Evolutionary conservation across 176 grass and related monocot species (phyloP), one percentile per base, ranked within the genome.

Genomic region (Puccinellia tenuiflora): DNA sequence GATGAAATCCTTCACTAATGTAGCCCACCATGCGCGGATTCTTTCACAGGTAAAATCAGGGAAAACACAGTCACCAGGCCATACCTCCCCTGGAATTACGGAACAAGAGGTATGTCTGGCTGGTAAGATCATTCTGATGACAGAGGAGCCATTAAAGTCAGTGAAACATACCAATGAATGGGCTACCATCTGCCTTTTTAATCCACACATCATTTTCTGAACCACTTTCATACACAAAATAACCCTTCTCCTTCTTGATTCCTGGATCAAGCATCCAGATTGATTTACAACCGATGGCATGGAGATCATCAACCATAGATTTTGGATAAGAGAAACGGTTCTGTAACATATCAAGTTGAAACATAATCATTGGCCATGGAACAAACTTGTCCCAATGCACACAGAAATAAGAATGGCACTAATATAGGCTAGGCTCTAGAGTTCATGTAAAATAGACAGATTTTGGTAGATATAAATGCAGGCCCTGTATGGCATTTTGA

Each of bases 251-350:
- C 17, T 86, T 84, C 88, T 98, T 95, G 26, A 98, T 98, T 48
- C 95, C 95, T 72, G 95, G 95, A 64, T 98, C 95, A 89, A 98
- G 90, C 95, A 98, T 98, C 95, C 95, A 98, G 15, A 98, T 93
- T 90, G 95, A 91, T 81, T 95, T 88, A 76, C 90, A 98, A 10
- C 92, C 88, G 14, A 87, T 90, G 46, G 75, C 39, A 82, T 93
- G 95, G 14, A 98, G 88, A 76, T 94, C 80, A 34, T 91, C 61
- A 18, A 85, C 88, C 95, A 95, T 91, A 54, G 90, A 91, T 84
- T 93, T 94, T 90, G 92, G 92, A 86, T 93, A 76, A 68, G 88
- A 80, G 57, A 98, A 98, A 22, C 15, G 85, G 26, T 79, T 79
- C 95, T 95, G 82, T 26, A 88, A 71, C 28, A 74, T 30, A 87